Evolutionary conservation across 1,284 basidiomycete genomes (phyloP), one percentile per base, ranked within the genome.

Genomic region (Cutaneotrichosporon curvatum): DNA sequence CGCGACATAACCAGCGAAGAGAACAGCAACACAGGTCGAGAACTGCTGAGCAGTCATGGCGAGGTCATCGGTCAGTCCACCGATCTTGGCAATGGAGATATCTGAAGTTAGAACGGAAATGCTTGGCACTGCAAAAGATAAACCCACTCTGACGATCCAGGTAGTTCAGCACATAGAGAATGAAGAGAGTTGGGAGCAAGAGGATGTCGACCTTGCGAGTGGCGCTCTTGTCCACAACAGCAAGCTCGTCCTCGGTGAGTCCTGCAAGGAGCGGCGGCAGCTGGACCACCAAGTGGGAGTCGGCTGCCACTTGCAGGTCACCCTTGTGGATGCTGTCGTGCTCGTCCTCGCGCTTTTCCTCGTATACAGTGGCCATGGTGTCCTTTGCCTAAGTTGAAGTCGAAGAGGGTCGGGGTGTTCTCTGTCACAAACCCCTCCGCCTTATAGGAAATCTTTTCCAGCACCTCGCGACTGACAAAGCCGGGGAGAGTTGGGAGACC

Each of bases 21-120:
- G 61, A 23, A 73, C 56, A 4, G 60, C 60, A 11, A 71, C 51
- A 5, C 53, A 50, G 1, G 65, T 67, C 11, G 55, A 50, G 49
- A 59, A 67, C 40, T 65, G 43, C 18, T 44, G 43, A 19, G 39
- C 40, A 9, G 48, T 43, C 52, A 59, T 48, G 38, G 32, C 3
- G 5, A 60, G 50, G 43, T 58, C 56, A 4, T 32, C 28, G 12
- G 48, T 54, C 19, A 58, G 35, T 16, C 47, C 50, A 16, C 48
- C 51, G 20, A 60, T 40, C 40, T 58, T 60, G 41, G 56, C 53
- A 8, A 40, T 50, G 5, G 51, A 40, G 28, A 56, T 34, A 38
- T 56, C 39, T 50, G 35, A 18, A 18, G 21, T 34, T 4, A 22
- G 20, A 30, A 11, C 23, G n/a, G n/a, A n/a, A n/a, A n/a, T n/a